These are phyloP conservation scores for Gypsophila paniculata DNA, from an alignment of 179 eudicot genomes.

Conservation along the genomic window DNA sequence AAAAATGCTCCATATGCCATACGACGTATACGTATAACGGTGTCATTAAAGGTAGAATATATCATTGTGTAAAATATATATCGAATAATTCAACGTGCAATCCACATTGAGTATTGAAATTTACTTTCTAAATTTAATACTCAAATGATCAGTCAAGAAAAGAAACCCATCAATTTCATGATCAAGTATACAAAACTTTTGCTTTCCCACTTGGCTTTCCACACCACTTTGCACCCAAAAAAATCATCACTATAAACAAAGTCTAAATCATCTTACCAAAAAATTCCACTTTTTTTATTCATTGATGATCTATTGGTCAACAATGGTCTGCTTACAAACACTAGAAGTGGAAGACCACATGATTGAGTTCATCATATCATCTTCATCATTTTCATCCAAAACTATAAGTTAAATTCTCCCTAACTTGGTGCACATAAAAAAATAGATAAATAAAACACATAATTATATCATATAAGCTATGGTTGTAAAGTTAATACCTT, in stretches of 20 bases:
- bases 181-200: slow-evolving; percentile 4
- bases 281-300: not conserved
- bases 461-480: slow-evolving; percentile 24
- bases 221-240: slow-evolving; percentile 18
- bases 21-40: too few relatives aligned
- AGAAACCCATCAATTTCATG: slow-evolving; percentile 14
- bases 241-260: slow-evolving; percentile 20
- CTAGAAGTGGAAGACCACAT: slow-evolving; percentile 37
- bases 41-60: too few relatives aligned
- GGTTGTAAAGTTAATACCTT: slow-evolving; percentile 27
- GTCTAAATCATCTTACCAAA: slow-evolving; percentile 20
- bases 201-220: slow-evolving; percentile 20
- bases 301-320: slow-evolving; percentile 12
- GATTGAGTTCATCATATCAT: slow-evolving; percentile 27
- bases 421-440: slow-evolving; percentile 6
- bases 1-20: too few relatives aligned
- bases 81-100: not conserved
- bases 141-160: slow-evolving; percentile 4
- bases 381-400: slow-evolving; percentile 21
- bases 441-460: not conserved
- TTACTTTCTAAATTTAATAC: not conserved
- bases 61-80: too few relatives aligned
- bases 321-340: slow-evolving; percentile 22
- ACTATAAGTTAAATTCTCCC: not conserved
- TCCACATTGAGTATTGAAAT: not conserved